Evolutionary conservation across 1,284 basidiomycete genomes (phyloP), one percentile per base, ranked within the genome.

Genomic region (Melampsora americana): DNA sequence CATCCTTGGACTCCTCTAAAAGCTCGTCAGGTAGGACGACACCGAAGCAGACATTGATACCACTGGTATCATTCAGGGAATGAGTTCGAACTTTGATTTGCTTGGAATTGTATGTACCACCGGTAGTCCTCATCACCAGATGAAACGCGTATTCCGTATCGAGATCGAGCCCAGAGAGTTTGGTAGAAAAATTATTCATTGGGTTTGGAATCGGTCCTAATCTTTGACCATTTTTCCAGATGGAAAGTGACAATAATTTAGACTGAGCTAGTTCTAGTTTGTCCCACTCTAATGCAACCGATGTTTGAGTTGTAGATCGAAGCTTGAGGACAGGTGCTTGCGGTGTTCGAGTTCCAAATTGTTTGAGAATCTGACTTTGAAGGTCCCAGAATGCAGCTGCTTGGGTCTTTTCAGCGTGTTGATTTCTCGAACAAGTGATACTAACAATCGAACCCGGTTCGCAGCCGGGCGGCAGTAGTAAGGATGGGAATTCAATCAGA

Each of bases 401-500:
- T 77, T 92, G 87, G 79, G 88, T 87, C 80, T 89, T 88, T 83
- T 97, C 94, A 78, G 94, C 93, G 0, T 86, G 82, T 39, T 88
- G 83, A 82, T 97, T 95, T 78, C 93, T 89, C 79, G 92, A 87
- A 18, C 96, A 92, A 5, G 92, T 89, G 82, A 97, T 97, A 81
- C 93, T 95, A 79, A 97, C 92, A 79, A 97, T 96, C n/a, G 93
- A 95, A 11, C 94, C 94, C 0, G 93, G 89, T 3, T 90, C 89
- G 1, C 92, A 90, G 20, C 93, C 93, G 0, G 93, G 91, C 1
- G 93, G 94, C 14, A 97, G 85, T 1, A 97, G 87, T 32, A 97
- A 86, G 0, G 94, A 96, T 0, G 94, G 94, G 82, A 97, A 97
- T 83, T 97, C 94, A 81, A 97, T 95, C 46, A 95, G 86, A 81